Percentiles rank a stretch among this genome's conserved stretches.
Conservation (phyloP, 345 rosid species). For the Eucalyptus camaldulensis region DNA sequence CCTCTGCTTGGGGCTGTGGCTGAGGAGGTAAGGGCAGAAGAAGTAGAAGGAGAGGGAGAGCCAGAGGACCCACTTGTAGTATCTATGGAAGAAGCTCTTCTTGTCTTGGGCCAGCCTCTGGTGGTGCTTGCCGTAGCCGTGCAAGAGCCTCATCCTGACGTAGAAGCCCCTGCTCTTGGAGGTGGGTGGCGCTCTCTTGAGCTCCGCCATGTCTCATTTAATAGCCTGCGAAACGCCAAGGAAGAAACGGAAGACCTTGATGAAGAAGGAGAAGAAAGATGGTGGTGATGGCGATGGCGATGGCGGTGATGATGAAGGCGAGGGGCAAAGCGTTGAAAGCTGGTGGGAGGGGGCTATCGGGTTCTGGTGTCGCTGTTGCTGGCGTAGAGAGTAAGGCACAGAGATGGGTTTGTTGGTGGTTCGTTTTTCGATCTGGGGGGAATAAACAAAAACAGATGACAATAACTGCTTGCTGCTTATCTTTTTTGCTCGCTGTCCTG, state of each 20-base stretch:
- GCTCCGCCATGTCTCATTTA: conserved; percentile 35
- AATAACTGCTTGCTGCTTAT: not conserved
- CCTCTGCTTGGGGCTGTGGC: conserved; percentile 10
- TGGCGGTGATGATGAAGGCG: not conserved
- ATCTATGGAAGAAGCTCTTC: conserved; percentile 30
- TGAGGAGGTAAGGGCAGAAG: conserved; percentile 52
- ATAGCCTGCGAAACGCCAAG: not conserved
- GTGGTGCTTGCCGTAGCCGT: conserved; percentile 5
- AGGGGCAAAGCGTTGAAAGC: not conserved
- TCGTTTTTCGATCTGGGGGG: conserved; percentile 2
- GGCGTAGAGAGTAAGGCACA: conserved; percentile 35
- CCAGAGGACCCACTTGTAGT: conserved; percentile 87
- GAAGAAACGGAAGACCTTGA: not conserved
- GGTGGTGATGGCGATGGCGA: not conserved
- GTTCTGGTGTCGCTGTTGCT: not conserved
- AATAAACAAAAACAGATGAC: not conserved
- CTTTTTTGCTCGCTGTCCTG: not conserved
- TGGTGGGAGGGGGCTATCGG: conserved; percentile 46
- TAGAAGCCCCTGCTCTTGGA: conserved; percentile 25
- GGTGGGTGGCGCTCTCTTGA: conserved; percentile 10
- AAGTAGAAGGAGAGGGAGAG: conserved; percentile 61
- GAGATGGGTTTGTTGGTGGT: conserved; percentile 36
- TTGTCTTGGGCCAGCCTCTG: conserved; percentile 11
- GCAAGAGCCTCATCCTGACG: conserved; percentile 33
- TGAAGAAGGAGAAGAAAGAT: not conserved